Evolutionary conservation across 352 stramenopile species (phyloP), one percentile per base, ranked within the genome.

Genomic region (Pythium oligandrum): DNA sequence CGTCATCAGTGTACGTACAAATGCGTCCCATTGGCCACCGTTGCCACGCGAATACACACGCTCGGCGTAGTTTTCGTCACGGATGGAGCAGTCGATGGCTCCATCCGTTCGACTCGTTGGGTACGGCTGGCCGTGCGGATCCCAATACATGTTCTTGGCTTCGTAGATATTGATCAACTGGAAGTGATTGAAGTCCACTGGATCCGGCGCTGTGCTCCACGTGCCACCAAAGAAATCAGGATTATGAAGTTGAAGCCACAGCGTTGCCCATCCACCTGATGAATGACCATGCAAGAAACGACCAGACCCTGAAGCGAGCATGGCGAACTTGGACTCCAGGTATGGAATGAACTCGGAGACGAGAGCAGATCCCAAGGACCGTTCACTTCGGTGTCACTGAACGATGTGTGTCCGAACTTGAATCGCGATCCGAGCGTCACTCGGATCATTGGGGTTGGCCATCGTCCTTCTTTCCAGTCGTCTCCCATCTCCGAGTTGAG

Each of bases 351-450:
- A 84, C 52, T 90, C 80, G 0, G 73, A 64, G 26, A 87, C 75
- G 34, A 90, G 56, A 10, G 80, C 77, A 12, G 80, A 80, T 0
- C 71, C 80, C 80, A 90, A 1, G 80, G 80, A 10, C 80, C 80
- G 49, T 83, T 90, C 1, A 57, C 49, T 5, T 83, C 80, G 2
- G 68, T 75, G 53, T 90, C 80, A 3, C 77, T 75, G 44, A 87
- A 90, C 42, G 80, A 90, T 3, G 80, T 88, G 66, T 90, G 80
- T 3, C 80, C 80, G 55, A 80, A 90, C 53, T 80, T 84, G 55
- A 83, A 83, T 12, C 80, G 80, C 7, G 80, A 90, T 7, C 80
- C 80, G 9, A 90, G 64, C 10, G 77, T 88, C n/a, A 90, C 68
- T 3, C 80, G 70, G 6, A 90, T 47, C 80, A 90, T 90, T 4